Evolutionary conservation across 345 rosid genomes (phyloP).

Genomic region (Ceriops tagal): DNA sequence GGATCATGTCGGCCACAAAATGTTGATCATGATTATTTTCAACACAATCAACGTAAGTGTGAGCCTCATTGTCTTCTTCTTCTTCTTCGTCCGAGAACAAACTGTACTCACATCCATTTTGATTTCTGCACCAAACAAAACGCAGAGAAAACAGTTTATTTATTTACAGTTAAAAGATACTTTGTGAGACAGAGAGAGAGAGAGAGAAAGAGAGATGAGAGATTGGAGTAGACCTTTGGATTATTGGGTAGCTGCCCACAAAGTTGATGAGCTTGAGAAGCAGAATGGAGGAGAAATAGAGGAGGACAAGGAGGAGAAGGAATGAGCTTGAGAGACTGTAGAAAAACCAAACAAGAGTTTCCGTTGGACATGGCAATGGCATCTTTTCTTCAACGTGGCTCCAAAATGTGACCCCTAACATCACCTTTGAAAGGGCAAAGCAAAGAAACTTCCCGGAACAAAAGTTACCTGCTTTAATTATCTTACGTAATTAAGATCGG

Average conservation of each 20-base stretch:
- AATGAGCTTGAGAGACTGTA: constrained; percentile 65
- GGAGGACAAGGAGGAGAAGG: constrained; percentile 63
- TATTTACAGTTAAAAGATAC: background rate
- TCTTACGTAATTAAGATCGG: too few relatives aligned
- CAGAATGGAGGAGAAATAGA: constrained; percentile 55
- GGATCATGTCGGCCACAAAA: constrained; percentile 50
- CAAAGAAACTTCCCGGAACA: constrained; percentile 26
- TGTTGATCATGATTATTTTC: constrained; percentile 24
- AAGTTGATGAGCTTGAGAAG: constrained; percentile 58
- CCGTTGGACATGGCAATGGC: constrained; percentile 59
- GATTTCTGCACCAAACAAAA: constrained; percentile 40
- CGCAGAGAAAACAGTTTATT: background rate
- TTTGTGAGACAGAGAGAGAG: background rate
- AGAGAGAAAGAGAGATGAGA: background rate
- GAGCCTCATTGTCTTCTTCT: constrained; percentile 41
- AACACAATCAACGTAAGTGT: constrained; percentile 36
- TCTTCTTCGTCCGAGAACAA: constrained; percentile 57
- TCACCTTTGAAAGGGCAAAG: constrained; percentile 6
- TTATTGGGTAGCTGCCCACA: constrained; percentile 56
- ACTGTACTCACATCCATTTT: constrained; percentile 48
- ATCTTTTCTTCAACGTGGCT: constrained; percentile 41
- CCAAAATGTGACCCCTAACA: constrained; percentile 21
- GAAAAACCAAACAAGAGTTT: constrained; percentile 70
- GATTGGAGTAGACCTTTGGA: constrained; percentile 50
- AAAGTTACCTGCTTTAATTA: constrained; percentile 8